These are phyloP conservation scores for Prunus davidiana DNA, from an alignment of 306 rosid species.

Conservation along the genomic window DNA sequence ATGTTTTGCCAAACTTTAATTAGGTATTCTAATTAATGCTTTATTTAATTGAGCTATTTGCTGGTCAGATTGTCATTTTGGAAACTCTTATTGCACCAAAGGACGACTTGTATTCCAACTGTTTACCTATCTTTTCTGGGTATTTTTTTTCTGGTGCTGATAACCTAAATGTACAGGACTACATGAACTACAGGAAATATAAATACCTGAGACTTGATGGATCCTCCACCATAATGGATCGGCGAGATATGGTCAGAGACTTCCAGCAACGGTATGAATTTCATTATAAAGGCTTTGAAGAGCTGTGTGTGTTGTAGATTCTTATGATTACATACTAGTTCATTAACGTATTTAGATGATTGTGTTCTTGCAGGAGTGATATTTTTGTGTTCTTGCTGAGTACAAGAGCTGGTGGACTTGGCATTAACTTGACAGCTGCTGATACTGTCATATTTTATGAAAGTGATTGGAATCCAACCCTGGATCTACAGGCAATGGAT, in stretches of 20 bases:
- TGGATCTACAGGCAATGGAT: slow-evolving; percentile 98
- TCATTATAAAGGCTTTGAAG: not conserved
- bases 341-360: not conserved
- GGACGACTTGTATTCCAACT: not conserved
- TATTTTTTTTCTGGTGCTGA: not conserved
- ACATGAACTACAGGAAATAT: slow-evolving; percentile 95
- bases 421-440: slow-evolving; percentile 98
- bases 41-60: not conserved
- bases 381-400: slow-evolving; percentile 93
- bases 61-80: not conserved
- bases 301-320: not conserved
- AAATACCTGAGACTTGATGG: slow-evolving; percentile 95
- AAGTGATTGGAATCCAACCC: slow-evolving; percentile 99
- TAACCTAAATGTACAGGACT: slow-evolving; percentile 63
- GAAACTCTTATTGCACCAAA: not conserved
- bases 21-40: not conserved
- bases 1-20: not conserved
- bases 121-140: not conserved
- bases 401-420: slow-evolving; percentile 99
- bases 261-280: slow-evolving; percentile 79
- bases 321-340: not conserved
- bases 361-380: slow-evolving; percentile 63
- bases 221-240: slow-evolving; percentile 91
- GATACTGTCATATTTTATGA: slow-evolving; percentile 98
- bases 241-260: slow-evolving; percentile 97